Conservation (phyloP, 1,284 basidiomycete genomes). For the Papiliotrema laurentii region DNA sequence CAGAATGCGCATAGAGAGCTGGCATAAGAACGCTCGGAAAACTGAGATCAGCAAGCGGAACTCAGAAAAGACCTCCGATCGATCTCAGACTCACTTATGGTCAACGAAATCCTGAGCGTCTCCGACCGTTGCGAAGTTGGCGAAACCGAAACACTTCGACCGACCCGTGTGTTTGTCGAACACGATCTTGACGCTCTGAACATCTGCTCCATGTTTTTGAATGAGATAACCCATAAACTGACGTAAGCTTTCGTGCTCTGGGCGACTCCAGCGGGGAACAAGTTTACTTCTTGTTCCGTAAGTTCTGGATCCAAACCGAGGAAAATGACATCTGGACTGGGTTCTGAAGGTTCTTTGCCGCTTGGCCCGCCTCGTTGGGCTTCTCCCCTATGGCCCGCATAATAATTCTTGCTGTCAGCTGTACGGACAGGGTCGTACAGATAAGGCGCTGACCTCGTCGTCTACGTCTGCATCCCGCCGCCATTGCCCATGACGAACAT, state of each 20-base stretch:
- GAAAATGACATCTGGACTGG: constrained; percentile 68
- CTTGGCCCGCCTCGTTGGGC: neutral
- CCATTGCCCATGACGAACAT: neutral
- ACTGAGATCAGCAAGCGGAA: constrained; percentile 15
- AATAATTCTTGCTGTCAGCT: neutral
- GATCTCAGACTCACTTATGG: constrained; percentile 54
- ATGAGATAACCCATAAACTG: constrained; percentile 75
- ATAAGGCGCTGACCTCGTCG: neutral
- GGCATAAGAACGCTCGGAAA: constrained; percentile 81
- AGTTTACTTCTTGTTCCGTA: constrained; percentile 76
- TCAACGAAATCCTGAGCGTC: constrained; percentile 82
- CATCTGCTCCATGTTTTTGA: constrained; percentile 53
- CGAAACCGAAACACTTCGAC: constrained; percentile 91
- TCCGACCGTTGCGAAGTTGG: constrained; percentile 75
- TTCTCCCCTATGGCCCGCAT: constrained; percentile 37
- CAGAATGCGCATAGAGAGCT: constrained; percentile 50
- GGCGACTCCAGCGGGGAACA: constrained; percentile 45
- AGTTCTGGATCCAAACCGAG: constrained; percentile 83
- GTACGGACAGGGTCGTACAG: neutral
- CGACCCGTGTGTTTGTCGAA: constrained; percentile 85
- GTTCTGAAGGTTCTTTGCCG: constrained; percentile 22
- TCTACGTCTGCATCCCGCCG: neutral
- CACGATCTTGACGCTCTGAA: constrained; percentile 71
- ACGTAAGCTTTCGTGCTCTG: constrained; percentile 23
- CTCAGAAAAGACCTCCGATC: constrained; percentile 4